A percentile compares a stretch with the other conserved stretches of the same genome.
Conservation (phyloP, 2,329 filamentous ascomycete species). For the Ophiostoma sp. region DNA sequence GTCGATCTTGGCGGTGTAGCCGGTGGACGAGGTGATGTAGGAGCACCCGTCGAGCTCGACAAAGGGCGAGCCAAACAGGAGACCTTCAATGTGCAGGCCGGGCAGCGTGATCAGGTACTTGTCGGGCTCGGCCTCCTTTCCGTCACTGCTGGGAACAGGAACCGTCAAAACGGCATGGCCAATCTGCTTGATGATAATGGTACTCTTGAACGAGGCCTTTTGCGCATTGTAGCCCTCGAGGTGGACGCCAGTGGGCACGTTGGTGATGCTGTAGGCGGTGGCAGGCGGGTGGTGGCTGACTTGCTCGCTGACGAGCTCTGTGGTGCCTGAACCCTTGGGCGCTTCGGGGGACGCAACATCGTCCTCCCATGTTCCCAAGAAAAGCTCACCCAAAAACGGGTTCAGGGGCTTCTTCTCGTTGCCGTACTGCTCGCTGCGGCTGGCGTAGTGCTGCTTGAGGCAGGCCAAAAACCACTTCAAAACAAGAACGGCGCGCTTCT, state of each 20-base stretch:
- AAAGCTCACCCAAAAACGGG: slow-evolving; percentile 92
- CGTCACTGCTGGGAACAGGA: slow-evolving; percentile 45
- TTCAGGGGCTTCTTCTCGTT: slow-evolving; percentile 98
- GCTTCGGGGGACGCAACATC: slow-evolving; percentile 44
- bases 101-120: slow-evolving; percentile 90
- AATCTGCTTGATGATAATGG: slow-evolving; percentile 93
- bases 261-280: slow-evolving; percentile 91
- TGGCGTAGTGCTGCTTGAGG: slow-evolving; percentile 80
- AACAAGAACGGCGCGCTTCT: slow-evolving; percentile 82
- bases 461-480: slow-evolving; percentile 95
- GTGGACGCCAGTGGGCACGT: slow-evolving; percentile 76
- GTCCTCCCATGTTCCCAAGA: slow-evolving; percentile 88
- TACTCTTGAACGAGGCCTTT: slow-evolving; percentile 90
- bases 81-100: slow-evolving; percentile 86
- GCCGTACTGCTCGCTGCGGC: slow-evolving; percentile 73
- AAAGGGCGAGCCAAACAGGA: slow-evolving; percentile 83
- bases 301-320: slow-evolving; percentile 88
- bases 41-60: slow-evolving; percentile 85
- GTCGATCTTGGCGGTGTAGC: slow-evolving; percentile 86
- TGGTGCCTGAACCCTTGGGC: slow-evolving; percentile 61
- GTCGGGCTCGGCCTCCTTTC: slow-evolving; percentile 46
- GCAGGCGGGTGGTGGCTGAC: slow-evolving; percentile 93
- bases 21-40: slow-evolving; percentile 82
- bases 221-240: slow-evolving; percentile 92
- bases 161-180: slow-evolving; percentile 84